These are phyloP conservation scores for Penicillium sp. DNA, from an alignment of 2,329 filamentous ascomycete genomes.

Conservation along the genomic window DNA sequence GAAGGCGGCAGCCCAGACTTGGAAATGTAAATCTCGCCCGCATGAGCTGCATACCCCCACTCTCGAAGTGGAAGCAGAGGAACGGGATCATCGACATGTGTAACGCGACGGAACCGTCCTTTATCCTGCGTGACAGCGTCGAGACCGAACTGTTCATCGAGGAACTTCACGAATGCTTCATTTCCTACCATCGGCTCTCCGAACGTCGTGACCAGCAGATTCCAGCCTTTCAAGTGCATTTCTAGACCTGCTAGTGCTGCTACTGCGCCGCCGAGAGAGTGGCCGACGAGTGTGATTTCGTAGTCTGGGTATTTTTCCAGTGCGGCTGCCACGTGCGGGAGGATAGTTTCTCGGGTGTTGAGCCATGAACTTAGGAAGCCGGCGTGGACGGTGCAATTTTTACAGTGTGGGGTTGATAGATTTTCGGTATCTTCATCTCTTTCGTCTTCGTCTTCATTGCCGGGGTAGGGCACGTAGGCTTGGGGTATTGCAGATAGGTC, in stretches of 20 bases:
- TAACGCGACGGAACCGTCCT: conserved; percentile 67
- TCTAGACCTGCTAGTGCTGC: conserved; percentile 84
- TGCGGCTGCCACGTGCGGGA: conserved; percentile 62
- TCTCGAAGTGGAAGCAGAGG: conserved; percentile 79
- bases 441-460: conserved; percentile 36
- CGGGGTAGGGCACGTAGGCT: conserved; percentile 83
- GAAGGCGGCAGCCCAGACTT: conserved; percentile 67
- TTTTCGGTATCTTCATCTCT: conserved; percentile 22
- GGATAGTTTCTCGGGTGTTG: conserved; percentile 64
- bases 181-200: conserved; percentile 73
- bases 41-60: conserved; percentile 84
- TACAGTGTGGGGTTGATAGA: conserved; percentile 56
- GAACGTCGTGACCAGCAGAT: conserved; percentile 80
- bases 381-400: conserved; percentile 86
- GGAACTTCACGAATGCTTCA: conserved; percentile 49
- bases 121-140: conserved; percentile 6
- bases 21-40: conserved; percentile 80
- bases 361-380: conserved; percentile 86
- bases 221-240: conserved; percentile 70
- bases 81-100: conserved; percentile 81
- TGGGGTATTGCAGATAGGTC: conserved; percentile 88
- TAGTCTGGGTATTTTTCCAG: conserved; percentile 64
- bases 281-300: conserved; percentile 74
- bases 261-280: conserved; percentile 89
- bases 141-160: conserved; percentile 52